Base-by-base conservation (phyloP, 768 basidiomycete species). In the Boletus subcaerulescens region DNA sequence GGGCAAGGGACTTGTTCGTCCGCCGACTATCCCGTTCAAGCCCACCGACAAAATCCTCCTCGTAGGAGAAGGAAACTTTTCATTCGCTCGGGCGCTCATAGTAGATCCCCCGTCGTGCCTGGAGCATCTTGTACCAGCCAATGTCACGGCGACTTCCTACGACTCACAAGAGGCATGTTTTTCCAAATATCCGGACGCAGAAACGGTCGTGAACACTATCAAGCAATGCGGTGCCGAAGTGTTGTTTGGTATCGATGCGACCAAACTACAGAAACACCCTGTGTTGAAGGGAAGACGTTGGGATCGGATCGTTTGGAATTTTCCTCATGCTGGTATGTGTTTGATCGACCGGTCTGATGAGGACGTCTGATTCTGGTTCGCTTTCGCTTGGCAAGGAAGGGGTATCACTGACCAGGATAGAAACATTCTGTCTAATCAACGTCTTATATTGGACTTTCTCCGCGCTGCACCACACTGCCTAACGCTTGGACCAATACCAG, bases 11-110 rank as follows among this genome's bases (percentile, higher is more conserved):
- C 59, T 65, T 32, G 62, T 64, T 38, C 73, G 61, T 35, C 73
- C 65, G n/a, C 73, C 76, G 1, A 87, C 80, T 0, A 76, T 89
- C 10, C 90, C 89, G 0, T 91, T 90, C 70, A 69, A 67, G 14
- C 65, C 81, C 0, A 83, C 80, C 9, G 86, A 91, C 65, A 81
- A 68, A 45, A 86, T 92, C 33, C 76, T 91, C 20, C 78, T 96
- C 31, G 74, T 98, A 49, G 96, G 95, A 10, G 96, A 98, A 76
- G 96, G 93, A 12, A 92, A 98, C 69, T 98, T 98, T 65, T 96
- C 95, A 1, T 98, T 91, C 63, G 80, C 93, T 3, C 83, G 81
- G 26, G 85, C 93, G 15, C 77, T 98, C 15, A 71, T 91, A 26
- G 61, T 75, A 13, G 61, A 75, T 48, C 77, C 83, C 0, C 76